A percentile compares a stretch with the other conserved stretches of the same genome.
Evolutionary conservation across 345 rosid genomes (phyloP).

Genomic region (Carallia pectinifolia): DNA sequence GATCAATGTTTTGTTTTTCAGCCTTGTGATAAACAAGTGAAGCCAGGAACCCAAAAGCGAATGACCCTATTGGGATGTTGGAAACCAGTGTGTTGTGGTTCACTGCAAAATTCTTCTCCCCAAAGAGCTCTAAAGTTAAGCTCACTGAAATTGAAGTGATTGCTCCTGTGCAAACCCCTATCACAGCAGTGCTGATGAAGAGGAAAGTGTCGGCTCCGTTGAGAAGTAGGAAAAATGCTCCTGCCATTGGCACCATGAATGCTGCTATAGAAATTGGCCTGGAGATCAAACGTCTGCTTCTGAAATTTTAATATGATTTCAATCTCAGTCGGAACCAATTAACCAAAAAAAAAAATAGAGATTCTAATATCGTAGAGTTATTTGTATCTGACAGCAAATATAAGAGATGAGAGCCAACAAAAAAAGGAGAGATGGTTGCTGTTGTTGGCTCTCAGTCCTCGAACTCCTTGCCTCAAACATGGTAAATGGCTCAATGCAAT

Average conservation of each 20-base stretch:
- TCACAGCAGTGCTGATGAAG: slow-evolving; percentile 58
- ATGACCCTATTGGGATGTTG: slow-evolving; percentile 40
- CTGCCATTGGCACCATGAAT: slow-evolving; percentile 57
- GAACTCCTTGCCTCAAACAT: too few relatives aligned
- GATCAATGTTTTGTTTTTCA: background rate
- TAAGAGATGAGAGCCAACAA: too few relatives aligned
- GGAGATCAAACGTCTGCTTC: slow-evolving; percentile 47
- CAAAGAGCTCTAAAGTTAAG: slow-evolving; percentile 69
- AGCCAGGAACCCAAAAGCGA: slow-evolving; percentile 57
- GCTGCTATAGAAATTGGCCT: slow-evolving; percentile 53
- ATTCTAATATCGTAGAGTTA: too few relatives aligned
- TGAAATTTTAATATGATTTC: slow-evolving; percentile 15
- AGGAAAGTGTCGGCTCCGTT: slow-evolving; percentile 34
- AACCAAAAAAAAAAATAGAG: too few relatives aligned
- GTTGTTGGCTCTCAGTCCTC: too few relatives aligned
- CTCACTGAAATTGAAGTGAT: slow-evolving; percentile 69
- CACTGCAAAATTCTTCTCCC: slow-evolving; percentile 55
- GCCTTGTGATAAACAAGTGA: slow-evolving; percentile 56
- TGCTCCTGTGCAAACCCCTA: slow-evolving; percentile 69
- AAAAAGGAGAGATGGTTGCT: too few relatives aligned
- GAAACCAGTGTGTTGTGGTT: slow-evolving; percentile 78
- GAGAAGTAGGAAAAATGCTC: slow-evolving; percentile 56
- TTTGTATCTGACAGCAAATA: too few relatives aligned
- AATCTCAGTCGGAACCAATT: too few relatives aligned
- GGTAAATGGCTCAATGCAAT: too few relatives aligned